Percentiles rank a stretch among this genome's conserved stretches.
Evolutionary conservation across 2,329 filamentous ascomycete species (phyloP).

Genomic region (Dendryphion nanum): DNA sequence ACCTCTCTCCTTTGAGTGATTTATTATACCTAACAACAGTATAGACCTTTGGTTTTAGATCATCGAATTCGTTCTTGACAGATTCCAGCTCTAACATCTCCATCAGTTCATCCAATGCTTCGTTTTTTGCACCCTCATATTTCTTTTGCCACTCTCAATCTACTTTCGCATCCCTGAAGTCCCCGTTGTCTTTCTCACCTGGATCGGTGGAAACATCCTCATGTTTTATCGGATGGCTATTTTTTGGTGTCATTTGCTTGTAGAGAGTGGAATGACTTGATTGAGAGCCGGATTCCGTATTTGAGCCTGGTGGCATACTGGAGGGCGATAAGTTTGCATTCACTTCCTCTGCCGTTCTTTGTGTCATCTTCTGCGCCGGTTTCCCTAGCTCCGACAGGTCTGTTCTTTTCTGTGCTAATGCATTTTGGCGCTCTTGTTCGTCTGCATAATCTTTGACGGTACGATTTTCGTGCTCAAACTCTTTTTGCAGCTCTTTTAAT

Average conservation of each 20-base stretch:
- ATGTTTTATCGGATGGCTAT: too few relatives aligned
- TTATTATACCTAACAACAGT: constrained; percentile 57
- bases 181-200: constrained; percentile 8
- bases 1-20: constrained; percentile 57
- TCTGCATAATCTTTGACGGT: constrained; percentile 46
- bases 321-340: too few relatives aligned
- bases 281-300: too few relatives aligned
- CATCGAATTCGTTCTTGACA: constrained; percentile 64
- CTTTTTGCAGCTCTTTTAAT: constrained; percentile 53
- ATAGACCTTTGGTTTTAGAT: constrained; percentile 64
- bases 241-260: too few relatives aligned
- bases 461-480: constrained; percentile 51
- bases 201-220: background rate
- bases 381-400: background rate
- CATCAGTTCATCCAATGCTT: constrained; percentile 64
- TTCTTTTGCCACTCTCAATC: constrained; percentile 65
- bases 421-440: constrained; percentile 44
- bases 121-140: constrained; percentile 51
- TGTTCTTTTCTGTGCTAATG: constrained; percentile 45
- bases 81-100: constrained; percentile 64
- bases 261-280: too few relatives aligned
- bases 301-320: too few relatives aligned
- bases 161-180: constrained; percentile 31
- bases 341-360: too few relatives aligned
- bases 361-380: too few relatives aligned